Evolutionary conservation across 2,329 filamentous ascomycete species (phyloP).

Genomic region (Pseudopyrenochaeta lycopersici): DNA sequence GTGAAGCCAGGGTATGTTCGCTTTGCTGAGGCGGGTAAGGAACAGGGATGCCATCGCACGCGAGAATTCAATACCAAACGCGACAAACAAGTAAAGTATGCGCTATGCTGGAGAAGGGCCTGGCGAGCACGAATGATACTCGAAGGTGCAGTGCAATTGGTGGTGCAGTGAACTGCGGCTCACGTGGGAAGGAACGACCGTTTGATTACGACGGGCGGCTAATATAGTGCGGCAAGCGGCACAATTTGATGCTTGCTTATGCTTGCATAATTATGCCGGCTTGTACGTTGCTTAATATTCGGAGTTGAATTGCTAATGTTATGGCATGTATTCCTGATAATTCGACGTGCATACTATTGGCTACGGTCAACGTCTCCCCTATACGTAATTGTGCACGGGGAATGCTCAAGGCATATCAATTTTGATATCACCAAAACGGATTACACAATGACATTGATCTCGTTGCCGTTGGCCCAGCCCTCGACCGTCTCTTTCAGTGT

Average conservation of each 20-base stretch:
- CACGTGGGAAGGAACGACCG: not conserved
- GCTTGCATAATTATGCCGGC: not conserved
- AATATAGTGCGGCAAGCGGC: not conserved
- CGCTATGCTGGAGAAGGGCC: not conserved
- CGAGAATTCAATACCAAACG: not conserved
- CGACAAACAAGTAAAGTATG: not conserved
- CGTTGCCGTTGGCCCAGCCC: constrained; percentile 52
- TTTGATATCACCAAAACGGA: no score
- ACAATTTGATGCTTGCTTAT: not conserved
- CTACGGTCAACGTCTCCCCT: no score
- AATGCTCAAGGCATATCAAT: no score
- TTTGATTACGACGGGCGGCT: not conserved
- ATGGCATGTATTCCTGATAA: no score
- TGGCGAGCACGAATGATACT: not conserved
- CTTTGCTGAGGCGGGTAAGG: not conserved
- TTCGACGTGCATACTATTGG: no score
- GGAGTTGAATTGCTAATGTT: no score
- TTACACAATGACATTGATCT: constrained; percentile 49
- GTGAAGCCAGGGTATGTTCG: not conserved
- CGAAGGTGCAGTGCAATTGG: not conserved
- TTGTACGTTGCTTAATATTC: not conserved
- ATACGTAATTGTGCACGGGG: no score
- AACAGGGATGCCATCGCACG: not conserved
- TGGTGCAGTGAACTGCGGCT: not conserved
- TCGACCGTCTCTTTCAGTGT: constrained; percentile 60